Evolutionary conservation across 495 filamentous ascomycete genomes (phyloP), one percentile per base, ranked within the genome.

Genomic region (Parachaetomium inaequale): DNA sequence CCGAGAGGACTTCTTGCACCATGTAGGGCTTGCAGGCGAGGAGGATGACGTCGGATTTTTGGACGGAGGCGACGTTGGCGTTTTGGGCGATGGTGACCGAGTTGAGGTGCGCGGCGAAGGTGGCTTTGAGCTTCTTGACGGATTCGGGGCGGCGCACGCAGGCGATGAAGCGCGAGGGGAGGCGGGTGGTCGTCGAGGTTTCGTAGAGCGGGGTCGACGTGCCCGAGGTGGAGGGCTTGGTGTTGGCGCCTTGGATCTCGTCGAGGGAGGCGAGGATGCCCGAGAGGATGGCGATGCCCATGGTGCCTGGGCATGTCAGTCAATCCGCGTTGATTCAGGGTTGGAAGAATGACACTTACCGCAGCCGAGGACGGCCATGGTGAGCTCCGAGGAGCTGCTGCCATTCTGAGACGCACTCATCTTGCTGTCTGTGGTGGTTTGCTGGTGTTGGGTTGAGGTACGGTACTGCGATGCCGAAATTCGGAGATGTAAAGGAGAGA

Each of bases 221-320:
- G 40, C 81, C 81, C 23, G 79, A 78, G 21, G 65, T 21, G 14
- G 75, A 64, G 47, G 78, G 71, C 38, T 79, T 69, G 14, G 72
- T 67, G 34, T 66, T 66, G 34, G 71, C 72, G 21, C 62, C 72
- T 42, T 69, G 71, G 65, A 79, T 65, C 65, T 81, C 75, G 45
- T 77, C 67, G 36, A 93, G 78, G 17, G 88, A 87, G 56, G 81
- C 72, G 53, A 93, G 84, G 66, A 95, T 90, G 50, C 91, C 91
- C 7, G 86, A 89, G 52, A 94, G 83, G 65, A 95, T 92, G 38
- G 91, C 88, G 47, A 90, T 88, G 50, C 91, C 91, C 83, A 95
- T 87, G 23, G 89, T 93, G 55, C 91, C 90, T 83, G 25, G 17
- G 55, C 59, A 26, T 29, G 59, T 49, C 32, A 47, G 31, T 17